These are phyloP conservation scores for Knufia petricola DNA, from an alignment of 2,329 filamentous ascomycete genomes.

Conservation along the genomic window DNA sequence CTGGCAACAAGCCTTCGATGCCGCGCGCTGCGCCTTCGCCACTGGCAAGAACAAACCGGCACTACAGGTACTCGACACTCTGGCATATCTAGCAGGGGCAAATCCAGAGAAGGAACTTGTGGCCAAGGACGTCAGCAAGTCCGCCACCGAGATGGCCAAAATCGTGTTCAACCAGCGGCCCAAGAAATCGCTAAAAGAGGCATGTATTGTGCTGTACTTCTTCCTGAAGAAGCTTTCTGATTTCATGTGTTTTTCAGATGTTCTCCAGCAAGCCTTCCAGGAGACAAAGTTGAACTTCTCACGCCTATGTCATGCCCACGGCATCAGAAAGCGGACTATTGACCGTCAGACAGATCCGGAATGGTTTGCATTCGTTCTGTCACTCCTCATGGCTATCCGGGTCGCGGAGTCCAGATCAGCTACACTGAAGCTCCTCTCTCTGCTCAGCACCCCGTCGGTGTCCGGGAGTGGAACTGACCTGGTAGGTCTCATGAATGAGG, in stretches of 20 bases:
- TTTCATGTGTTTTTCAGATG: slow-evolving; percentile 9
- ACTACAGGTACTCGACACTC: slow-evolving; percentile 35
- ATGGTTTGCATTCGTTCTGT: slow-evolving; percentile 8
- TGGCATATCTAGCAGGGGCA: slow-evolving; percentile 24
- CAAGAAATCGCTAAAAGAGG: slow-evolving; percentile 18
- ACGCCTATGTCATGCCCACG: slow-evolving; percentile 10
- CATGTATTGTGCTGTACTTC: slow-evolving; percentile 18
- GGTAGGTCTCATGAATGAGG: not conserved
- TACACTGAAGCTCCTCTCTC: slow-evolving; percentile 19
- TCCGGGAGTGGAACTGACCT: slow-evolving; percentile 1
- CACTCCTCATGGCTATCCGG: slow-evolving; percentile 15
- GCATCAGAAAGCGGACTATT: slow-evolving; percentile 1
- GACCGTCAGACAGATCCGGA: not conserved
- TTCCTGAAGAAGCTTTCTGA: slow-evolving; percentile 15
- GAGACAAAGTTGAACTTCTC: not conserved
- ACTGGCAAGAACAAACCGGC: slow-evolving; percentile 36
- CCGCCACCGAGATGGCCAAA: slow-evolving; percentile 14
- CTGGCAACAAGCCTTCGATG: slow-evolving; percentile 34
- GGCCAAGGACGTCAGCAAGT: slow-evolving; percentile 9
- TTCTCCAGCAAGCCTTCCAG: not conserved
- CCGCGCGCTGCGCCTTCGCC: slow-evolving; percentile 33
- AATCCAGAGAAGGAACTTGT: slow-evolving; percentile 21
- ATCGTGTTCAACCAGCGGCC: slow-evolving; percentile 16
- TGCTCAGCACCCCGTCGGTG: slow-evolving; percentile 11
- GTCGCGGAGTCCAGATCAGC: slow-evolving; percentile 20